Percentiles rank a stretch among this genome's conserved stretches.
phyloP scores from a whole-genome alignment of 768 basidiomycete species.

The Austroboletus eburneus region DNA sequence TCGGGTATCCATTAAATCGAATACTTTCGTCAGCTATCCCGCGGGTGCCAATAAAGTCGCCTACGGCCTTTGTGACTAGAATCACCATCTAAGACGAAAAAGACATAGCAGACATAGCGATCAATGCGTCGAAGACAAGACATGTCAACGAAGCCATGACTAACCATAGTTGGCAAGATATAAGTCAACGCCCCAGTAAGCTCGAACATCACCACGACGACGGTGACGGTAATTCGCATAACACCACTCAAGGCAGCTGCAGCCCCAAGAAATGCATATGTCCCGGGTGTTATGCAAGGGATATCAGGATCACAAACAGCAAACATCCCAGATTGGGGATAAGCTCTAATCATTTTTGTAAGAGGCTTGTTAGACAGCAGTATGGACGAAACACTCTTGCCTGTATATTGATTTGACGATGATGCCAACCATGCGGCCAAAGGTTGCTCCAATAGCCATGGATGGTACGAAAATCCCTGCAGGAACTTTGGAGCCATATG shows the following conservation, averaged over 20 bases:
- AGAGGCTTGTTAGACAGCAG: neutral
- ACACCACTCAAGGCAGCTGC: constrained; percentile 95
- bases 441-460: constrained; percentile 97
- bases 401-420: constrained; percentile 89
- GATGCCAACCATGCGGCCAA: constrained; percentile 96
- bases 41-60: constrained; percentile 86
- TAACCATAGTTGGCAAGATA: constrained; percentile 95
- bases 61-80: constrained; percentile 94
- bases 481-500: constrained; percentile 95
- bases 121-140: constrained; percentile 4
- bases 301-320: constrained; percentile 86
- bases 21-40: constrained; percentile 99
- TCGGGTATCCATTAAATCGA: constrained; percentile 94
- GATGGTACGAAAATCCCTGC: constrained; percentile 98
- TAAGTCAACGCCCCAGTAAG: constrained; percentile 96
- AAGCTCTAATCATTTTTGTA: constrained; percentile 47
- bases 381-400: constrained; percentile 42
- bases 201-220: constrained; percentile 99
- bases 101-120: neutral
- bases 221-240: constrained; percentile 95
- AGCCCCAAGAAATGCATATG: constrained; percentile 95
- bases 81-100: constrained; percentile 73
- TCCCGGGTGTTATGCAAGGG: constrained; percentile 97
- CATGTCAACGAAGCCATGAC: constrained; percentile 14
- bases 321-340: constrained; percentile 83